Evolutionary conservation across 805 yeast genomes (phyloP).

Genomic region (Starmera amethionina): DNA sequence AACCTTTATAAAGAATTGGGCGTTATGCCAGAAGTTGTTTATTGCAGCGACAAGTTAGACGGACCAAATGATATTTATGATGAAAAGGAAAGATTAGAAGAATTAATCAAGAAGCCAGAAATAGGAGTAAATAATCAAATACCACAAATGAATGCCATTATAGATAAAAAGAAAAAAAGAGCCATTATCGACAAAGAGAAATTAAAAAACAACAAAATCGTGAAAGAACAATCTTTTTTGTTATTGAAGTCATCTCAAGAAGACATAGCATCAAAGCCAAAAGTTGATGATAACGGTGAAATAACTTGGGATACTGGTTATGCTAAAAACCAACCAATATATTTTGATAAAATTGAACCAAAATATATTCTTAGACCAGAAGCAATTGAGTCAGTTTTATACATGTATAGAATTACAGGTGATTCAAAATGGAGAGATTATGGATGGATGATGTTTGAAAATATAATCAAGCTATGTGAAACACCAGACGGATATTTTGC

Average conservation of each 20-base stretch:
- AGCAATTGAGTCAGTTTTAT: conserved; percentile 49
- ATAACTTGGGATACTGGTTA: conserved; percentile 5
- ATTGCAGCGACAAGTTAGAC: conserved; percentile 17
- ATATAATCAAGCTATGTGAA: conserved; percentile 22
- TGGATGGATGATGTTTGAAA: conserved; percentile 40
- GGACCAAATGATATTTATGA: conserved; percentile 14
- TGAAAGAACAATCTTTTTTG: not conserved
- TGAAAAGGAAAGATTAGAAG: conserved; percentile 6
- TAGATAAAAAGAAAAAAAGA: not conserved
- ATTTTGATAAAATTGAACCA: conserved; percentile 25
- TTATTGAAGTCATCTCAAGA: not conserved
- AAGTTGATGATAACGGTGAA: conserved; percentile 4
- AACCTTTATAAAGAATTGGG: conserved; percentile 29
- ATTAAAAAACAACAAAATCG: not conserved
- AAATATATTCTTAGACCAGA: conserved; percentile 47
- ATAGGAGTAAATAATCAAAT: too few species aligned
- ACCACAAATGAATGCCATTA: not conserved
- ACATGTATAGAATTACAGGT: conserved; percentile 51
- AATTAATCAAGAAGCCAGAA: not conserved
- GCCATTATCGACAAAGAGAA: not conserved
- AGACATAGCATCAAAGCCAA: not conserved
- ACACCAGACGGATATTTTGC: conserved; percentile 25
- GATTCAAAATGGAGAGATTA: conserved; percentile 45
- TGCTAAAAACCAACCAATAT: conserved; percentile 17
- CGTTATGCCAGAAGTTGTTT: conserved; percentile 34